Evolutionary conservation across 768 basidiomycete species (phyloP), one percentile per base, ranked within the genome.

Genomic region (Trametes cingulata): DNA sequence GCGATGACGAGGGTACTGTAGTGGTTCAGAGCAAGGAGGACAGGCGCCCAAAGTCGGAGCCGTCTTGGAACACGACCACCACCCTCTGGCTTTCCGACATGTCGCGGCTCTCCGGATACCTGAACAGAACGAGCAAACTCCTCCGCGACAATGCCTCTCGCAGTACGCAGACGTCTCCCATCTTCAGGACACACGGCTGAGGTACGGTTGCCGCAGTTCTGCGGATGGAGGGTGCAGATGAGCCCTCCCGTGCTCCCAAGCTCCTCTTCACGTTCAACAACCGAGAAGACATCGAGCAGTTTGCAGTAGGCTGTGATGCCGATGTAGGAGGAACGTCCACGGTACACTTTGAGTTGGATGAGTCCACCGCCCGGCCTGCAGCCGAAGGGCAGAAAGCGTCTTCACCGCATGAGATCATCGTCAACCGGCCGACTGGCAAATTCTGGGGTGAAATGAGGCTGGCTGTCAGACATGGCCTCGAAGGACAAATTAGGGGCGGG

Each of bases 241-340:
- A 74, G 25, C 86, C 86, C 9, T 75, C 76, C 46, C 83, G 86
- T 36, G 73, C 73, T 5, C 87, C 91, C n/a, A 77, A 81, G 55
- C 82, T 84, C 0, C 79, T 95, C 50, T 85, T 85, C 69, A 78
- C 79, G 7, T 83, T 94, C 72, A 85, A 87, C 66, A 78, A 82
- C 0, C 74, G 67, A 17, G 77, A 81, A 22, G 85, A 89, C 61
- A 68, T 92, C 48, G 63, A 78, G 3, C 77, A 82, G n/a, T 87
- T 86, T 61, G 90, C 87, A 0, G 83, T 82, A 0, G 95, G 95
- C 3, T 92, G 88, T 64, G 96, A 98, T 72, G 79, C 80, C 0
- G 96, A 98, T 74, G 88, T 95, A 43, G 95, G 95, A 6, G 91
- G 94, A 24, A 81, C 82, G 24, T 90, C 91, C 3, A 86, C 88